These are phyloP conservation scores for Trichomonascaceae sp. DNA, from an alignment of 1,139 yeast genomes.

Conservation along the genomic window DNA sequence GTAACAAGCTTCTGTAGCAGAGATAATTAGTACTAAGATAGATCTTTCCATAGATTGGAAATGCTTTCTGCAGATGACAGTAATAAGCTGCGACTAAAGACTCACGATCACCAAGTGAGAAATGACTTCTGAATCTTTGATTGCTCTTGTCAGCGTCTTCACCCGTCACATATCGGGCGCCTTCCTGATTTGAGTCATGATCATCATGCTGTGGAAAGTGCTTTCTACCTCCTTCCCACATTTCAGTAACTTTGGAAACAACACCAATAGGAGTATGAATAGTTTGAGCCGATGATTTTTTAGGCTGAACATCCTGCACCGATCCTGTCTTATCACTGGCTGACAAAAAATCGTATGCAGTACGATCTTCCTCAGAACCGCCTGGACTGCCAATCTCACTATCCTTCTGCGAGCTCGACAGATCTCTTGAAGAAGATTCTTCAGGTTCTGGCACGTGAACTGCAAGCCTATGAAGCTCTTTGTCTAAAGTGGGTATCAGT, in stretches of 20 bases:
- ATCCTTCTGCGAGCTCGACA: not conserved
- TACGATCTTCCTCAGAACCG: slow-evolving; percentile 7
- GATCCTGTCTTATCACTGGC: slow-evolving; percentile 12
- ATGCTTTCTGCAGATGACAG: slow-evolving; percentile 60
- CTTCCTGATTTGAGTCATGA: slow-evolving; percentile 16
- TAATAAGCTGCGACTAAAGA: slow-evolving; percentile 62
- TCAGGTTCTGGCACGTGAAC: not conserved
- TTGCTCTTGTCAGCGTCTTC: slow-evolving; percentile 43
- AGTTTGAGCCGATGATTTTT: slow-evolving; percentile 5
- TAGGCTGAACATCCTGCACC: not conserved
- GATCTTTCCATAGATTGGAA: slow-evolving; percentile 78
- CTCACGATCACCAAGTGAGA: slow-evolving; percentile 52
- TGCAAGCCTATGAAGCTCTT: not conserved
- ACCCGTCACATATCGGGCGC: slow-evolving; percentile 36
- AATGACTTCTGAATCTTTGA: slow-evolving; percentile 55
- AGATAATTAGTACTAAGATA: slow-evolving; percentile 61
- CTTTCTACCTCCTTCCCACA: slow-evolving; percentile 59
- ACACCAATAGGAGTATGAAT: slow-evolving; percentile 14
- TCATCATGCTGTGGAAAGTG: slow-evolving; percentile 41
- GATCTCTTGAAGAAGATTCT: not conserved
- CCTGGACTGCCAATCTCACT: not conserved
- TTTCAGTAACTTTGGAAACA: slow-evolving; percentile 40
- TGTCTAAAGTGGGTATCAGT: not conserved
- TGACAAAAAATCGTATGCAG: slow-evolving; percentile 14
- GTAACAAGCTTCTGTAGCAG: slow-evolving; percentile 74